Base-by-base conservation (phyloP, 352 stramenopile species). In the Phytophthora palmivora region DNA sequence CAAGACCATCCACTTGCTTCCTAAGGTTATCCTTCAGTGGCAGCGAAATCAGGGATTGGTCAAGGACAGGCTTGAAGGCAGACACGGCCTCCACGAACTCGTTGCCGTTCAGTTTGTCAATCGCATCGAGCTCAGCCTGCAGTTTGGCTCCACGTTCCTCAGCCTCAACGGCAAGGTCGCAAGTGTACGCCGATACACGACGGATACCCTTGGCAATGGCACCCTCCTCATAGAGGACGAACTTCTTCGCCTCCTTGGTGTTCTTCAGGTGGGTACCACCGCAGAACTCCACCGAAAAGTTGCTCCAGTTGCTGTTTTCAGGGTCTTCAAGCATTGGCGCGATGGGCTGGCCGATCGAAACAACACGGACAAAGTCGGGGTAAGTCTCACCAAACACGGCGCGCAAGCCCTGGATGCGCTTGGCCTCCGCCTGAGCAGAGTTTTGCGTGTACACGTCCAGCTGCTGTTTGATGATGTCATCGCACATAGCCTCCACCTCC, bases 361-460 rank as follows among this genome's bases (percentile, higher is more conserved):
- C 93, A 19, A 99, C 97, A 36, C 97, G 84, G 0, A 99, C 97
- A 42, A 97, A 94, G 84, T 99, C 97, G 11, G 98, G 98, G 87
- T 99, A 99, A 5, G 96, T 97, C 83, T 99, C 98, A 43, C 98
- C 97, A 74, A 99, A 99, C 14, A 99, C 97, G 15, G 97, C 97
- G 36, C 97, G 83, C n/a, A 99, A 78, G 26, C 95, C 96, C 44
- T 97, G 85, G 57, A 99, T 99, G 32, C 85, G 78, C 74, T 97
- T 95, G 36, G 97, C 97, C 48, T 98, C 84, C 32, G 75, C 88
- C 53, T 99, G 87, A n/a, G 94, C 82, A 55, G 98, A 91, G 6
- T 98, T 78, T 64, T 98, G 62, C 18, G 82, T 91, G 55, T 96
- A 96, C 45, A 99, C 96, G 11, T 95, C 85, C 36, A 98, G 74